Percentiles rank a stretch among this genome's conserved stretches.
These are phyloP conservation scores for Clausena lansium DNA, from an alignment of 345 rosid genomes.

Conservation along the genomic window DNA sequence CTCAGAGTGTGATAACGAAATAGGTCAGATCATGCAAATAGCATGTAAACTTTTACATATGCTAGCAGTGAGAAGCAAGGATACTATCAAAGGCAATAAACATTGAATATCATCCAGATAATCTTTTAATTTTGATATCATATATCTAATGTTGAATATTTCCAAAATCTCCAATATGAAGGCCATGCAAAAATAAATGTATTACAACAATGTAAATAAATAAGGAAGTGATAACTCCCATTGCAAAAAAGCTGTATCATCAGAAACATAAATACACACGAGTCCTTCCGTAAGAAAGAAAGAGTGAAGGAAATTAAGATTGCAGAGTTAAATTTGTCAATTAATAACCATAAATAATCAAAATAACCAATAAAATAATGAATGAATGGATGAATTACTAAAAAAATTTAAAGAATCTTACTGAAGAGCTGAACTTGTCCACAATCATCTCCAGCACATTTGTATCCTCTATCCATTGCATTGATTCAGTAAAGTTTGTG, in stretches of 20 bases:
- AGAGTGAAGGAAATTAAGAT: neutral
- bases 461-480: slow-evolving; percentile 89
- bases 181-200: neutral
- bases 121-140: neutral
- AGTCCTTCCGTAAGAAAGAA: neutral
- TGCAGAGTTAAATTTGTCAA: neutral
- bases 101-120: neutral
- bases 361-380: neutral
- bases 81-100: neutral
- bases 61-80: neutral
- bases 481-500: slow-evolving; percentile 59
- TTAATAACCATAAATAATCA: neutral
- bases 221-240: neutral
- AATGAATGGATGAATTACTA: neutral
- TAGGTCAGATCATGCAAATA: neutral
- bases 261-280: neutral
- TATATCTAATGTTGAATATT: neutral
- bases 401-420: slow-evolving; percentile 36
- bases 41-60: neutral
- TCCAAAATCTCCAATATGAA: neutral
- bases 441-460: slow-evolving; percentile 88
- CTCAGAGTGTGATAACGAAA: slow-evolving; percentile 2
- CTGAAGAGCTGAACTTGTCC: slow-evolving; percentile 89
- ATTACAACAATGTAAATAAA: neutral
- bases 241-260: neutral